Evolutionary conservation across 345 rosid species (phyloP).

Genomic region (Populus deltoides): DNA sequence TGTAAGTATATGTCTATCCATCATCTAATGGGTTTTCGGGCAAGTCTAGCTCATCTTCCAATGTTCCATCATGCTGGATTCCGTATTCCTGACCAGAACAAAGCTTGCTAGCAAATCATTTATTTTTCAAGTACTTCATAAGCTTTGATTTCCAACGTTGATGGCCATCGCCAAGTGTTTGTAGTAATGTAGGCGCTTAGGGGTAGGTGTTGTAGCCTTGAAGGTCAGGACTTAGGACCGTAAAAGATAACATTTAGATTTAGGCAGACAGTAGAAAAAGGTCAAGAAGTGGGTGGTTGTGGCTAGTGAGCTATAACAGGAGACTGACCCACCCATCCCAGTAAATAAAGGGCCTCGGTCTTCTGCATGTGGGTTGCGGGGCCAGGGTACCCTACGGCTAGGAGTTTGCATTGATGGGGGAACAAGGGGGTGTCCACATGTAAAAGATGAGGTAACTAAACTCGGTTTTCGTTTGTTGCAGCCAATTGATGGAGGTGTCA

Average conservation of each 20-base stretch:
- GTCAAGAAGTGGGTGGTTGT: background rate
- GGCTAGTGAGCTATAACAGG: background rate
- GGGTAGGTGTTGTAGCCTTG: background rate
- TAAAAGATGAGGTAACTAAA: background rate
- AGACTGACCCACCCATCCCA: background rate
- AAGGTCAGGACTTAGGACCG: background rate
- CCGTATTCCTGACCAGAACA: background rate
- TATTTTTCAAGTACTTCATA: no score
- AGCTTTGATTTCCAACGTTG: background rate
- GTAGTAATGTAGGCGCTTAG: background rate
- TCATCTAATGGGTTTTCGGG: constrained; percentile 8
- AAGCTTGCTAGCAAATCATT: background rate
- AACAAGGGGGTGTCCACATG: background rate
- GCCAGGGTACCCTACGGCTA: background rate
- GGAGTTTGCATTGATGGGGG: background rate
- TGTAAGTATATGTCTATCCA: constrained; percentile 6
- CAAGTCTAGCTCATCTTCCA: background rate
- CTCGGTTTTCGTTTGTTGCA: background rate
- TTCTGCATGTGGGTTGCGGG: background rate
- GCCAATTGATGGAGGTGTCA: background rate
- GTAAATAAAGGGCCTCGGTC: background rate
- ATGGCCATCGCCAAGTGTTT: background rate
- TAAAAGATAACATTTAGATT: background rate
- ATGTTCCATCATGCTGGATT: background rate
- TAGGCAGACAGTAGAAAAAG: background rate